A percentile compares a stretch with the other conserved stretches of the same genome.
phyloP scores from a whole-genome alignment of 1,284 basidiomycete genomes.

The Spongiforma sp. region DNA sequence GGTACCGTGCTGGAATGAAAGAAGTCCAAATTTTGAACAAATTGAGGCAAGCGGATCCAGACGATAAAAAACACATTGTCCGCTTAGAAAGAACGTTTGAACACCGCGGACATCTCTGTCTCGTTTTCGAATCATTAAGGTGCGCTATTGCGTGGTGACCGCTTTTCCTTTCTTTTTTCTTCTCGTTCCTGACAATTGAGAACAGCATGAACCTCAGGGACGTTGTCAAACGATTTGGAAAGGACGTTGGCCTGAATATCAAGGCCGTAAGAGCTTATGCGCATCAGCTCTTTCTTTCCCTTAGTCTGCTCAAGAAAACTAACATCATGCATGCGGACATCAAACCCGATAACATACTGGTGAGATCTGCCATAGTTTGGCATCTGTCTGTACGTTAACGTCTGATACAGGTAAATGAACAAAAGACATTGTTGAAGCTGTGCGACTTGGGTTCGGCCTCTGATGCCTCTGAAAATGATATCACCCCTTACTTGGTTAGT shows the following conservation, averaged over 20 bases:
- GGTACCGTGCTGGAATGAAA: slow-evolving; percentile 95
- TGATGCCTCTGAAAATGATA: slow-evolving; percentile 93
- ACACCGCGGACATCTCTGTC: slow-evolving; percentile 94
- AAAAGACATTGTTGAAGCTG: slow-evolving; percentile 92
- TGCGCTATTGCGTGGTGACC: slow-evolving; percentile 41
- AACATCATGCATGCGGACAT: slow-evolving; percentile 99
- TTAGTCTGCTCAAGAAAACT: slow-evolving; percentile 86
- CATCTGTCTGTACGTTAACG: slow-evolving; percentile 17
- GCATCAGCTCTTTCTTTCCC: slow-evolving; percentile 92
- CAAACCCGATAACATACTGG: slow-evolving; percentile 96
- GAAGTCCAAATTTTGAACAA: slow-evolving; percentile 91
- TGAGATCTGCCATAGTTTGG: slow-evolving; percentile 44
- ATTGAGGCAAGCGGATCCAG: slow-evolving; percentile 87
- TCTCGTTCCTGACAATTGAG: slow-evolving; percentile 15
- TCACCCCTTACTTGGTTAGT: slow-evolving; percentile 98
- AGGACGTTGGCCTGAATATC: slow-evolving; percentile 96
- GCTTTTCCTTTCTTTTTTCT: background rate
- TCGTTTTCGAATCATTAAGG: slow-evolving; percentile 97
- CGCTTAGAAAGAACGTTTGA: slow-evolving; percentile 94
- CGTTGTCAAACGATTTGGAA: slow-evolving; percentile 98
- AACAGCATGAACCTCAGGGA: slow-evolving; percentile 96
- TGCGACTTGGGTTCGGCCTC: slow-evolving; percentile 98
- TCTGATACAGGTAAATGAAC: slow-evolving; percentile 82
- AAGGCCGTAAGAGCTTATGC: slow-evolving; percentile 97
- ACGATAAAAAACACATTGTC: slow-evolving; percentile 96